Evolutionary conservation across 2,329 filamentous ascomycete genomes (phyloP).

Genomic region (Ascocoryne sarcoides): DNA sequence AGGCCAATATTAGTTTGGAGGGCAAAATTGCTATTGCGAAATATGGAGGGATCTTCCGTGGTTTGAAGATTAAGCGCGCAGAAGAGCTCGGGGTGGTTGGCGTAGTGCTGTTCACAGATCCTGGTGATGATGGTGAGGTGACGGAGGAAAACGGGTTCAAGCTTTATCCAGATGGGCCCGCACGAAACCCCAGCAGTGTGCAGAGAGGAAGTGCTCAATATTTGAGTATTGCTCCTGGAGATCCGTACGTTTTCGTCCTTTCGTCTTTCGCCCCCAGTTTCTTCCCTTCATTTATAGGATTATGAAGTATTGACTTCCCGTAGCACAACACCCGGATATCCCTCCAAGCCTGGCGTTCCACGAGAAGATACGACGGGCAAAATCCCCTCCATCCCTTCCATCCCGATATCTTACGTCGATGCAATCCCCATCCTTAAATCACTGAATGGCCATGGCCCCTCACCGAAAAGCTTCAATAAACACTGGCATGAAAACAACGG

Average conservation of each 20-base stretch:
- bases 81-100: constrained; percentile 86
- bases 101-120: constrained; percentile 77
- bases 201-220: constrained; percentile 84
- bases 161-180: constrained; percentile 77
- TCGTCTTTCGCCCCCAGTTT: too few species aligned
- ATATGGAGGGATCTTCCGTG: constrained; percentile 81
- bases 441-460: constrained; percentile 80
- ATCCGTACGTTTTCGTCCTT: constrained; percentile 55
- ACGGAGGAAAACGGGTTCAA: constrained; percentile 75
- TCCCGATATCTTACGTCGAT: constrained; percentile 84
- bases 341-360: constrained; percentile 81
- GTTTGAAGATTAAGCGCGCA: constrained; percentile 85
- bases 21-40: constrained; percentile 84
- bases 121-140: constrained; percentile 75
- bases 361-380: constrained; percentile 60
- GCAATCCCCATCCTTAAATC: constrained; percentile 82
- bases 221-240: constrained; percentile 57
- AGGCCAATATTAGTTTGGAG: constrained; percentile 63
- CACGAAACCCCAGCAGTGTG: constrained; percentile 78
- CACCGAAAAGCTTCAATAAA: constrained; percentile 64
- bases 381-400: constrained; percentile 78
- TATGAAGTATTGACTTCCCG: constrained; percentile 31
- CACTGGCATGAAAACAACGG: constrained; percentile 54
- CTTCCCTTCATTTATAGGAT: too few species aligned
- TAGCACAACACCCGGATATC: constrained; percentile 80